phyloP scores from a whole-genome alignment of 1,139 yeast species.

The Taphrina sp. region DNA sequence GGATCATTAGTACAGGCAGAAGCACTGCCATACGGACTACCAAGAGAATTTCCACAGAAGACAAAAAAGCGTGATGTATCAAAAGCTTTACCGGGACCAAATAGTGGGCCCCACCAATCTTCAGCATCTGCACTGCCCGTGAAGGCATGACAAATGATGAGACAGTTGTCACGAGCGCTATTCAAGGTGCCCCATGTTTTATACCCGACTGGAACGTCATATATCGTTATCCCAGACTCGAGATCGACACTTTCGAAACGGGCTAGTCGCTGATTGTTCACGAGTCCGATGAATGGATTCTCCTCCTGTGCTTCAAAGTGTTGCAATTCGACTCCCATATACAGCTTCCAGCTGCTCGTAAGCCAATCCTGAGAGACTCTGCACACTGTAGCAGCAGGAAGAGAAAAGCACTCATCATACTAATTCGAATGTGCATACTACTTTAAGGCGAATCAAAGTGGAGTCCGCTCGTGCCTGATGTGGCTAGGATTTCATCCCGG shows the following conservation, averaged over 20 bases:
- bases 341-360: too few species aligned
- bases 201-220: conserved; percentile 84
- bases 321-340: conserved; percentile 3
- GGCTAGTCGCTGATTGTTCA: conserved; percentile 76
- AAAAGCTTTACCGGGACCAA: conserved; percentile 83
- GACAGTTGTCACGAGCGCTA: conserved; percentile 62
- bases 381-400: too few species aligned
- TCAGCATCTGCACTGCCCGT: conserved; percentile 93
- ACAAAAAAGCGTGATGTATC: conserved; percentile 86
- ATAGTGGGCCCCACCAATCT: conserved; percentile 98
- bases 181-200: conserved; percentile 91
- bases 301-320: conserved; percentile 19
- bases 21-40: conserved; percentile 95
- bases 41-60: conserved; percentile 82
- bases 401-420: too few species aligned
- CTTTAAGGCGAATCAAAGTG: too few species aligned
- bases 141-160: conserved; percentile 89
- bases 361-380: too few species aligned
- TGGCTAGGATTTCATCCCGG: too few species aligned
- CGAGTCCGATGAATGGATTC: conserved; percentile 72
- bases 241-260: conserved; percentile 71
- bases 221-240: conserved; percentile 77
- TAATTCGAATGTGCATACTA: too few species aligned
- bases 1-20: conserved; percentile 81
- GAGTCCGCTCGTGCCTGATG: too few species aligned